Conservation (phyloP, 2,329 filamentous ascomycete genomes). For the Tolypocladium paradoxum region DNA sequence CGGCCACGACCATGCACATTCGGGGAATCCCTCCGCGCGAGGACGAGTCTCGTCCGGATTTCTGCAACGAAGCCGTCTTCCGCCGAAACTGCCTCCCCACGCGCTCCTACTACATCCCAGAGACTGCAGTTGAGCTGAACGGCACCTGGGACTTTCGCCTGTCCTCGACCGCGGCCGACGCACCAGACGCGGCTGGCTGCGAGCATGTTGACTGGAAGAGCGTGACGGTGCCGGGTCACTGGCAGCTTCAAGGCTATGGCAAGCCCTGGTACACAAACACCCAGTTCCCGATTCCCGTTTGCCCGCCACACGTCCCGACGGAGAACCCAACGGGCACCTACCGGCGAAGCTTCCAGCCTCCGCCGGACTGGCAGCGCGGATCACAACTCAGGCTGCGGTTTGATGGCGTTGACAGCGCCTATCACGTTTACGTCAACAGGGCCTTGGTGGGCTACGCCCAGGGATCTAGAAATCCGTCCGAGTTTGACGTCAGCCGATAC, state of each 20-base stretch:
- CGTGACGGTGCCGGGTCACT: constrained; percentile 50
- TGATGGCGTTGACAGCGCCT: constrained; percentile 59
- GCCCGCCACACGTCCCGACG: constrained; percentile 49
- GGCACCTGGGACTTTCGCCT: no score
- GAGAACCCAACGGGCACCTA: constrained; percentile 56
- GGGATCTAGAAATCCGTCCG: no score
- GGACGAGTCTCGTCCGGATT: no score
- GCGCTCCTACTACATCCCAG: no score
- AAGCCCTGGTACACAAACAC: constrained; percentile 55
- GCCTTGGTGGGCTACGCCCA: no score
- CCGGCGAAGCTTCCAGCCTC: constrained; percentile 40
- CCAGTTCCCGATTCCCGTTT: constrained; percentile 51
- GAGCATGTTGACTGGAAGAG: constrained; percentile 23
- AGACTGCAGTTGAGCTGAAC: no score
- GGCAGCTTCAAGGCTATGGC: constrained; percentile 59
- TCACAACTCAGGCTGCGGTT: constrained; percentile 50
- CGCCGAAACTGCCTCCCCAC: no score
- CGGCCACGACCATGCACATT: no score
- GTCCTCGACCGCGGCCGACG: constrained; percentile 31
- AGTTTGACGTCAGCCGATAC: no score
- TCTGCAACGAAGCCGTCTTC: no score
- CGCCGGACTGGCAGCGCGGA: constrained; percentile 29
- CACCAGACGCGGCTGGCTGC: constrained; percentile 25
- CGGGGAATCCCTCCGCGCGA: no score
- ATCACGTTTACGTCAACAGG: constrained; percentile 57